A percentile compares a stretch with the other conserved stretches of the same genome.
Conservation (phyloP, 2,329 filamentous ascomycete genomes). For the Epichloe coenophiala region DNA sequence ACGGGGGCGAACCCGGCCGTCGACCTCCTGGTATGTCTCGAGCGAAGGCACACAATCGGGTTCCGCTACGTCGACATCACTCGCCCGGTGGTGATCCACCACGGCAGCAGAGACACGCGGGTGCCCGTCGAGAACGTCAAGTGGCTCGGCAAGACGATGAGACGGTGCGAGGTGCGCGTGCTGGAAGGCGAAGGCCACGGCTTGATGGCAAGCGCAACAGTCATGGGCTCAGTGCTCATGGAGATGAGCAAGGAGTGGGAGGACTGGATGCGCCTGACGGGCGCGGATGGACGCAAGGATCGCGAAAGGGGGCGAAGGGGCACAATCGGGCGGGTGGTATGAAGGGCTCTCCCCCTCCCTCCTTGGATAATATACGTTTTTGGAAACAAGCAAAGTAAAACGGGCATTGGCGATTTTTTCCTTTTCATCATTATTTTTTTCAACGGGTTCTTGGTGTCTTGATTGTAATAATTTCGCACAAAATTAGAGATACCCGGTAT, state of each 20-base stretch:
- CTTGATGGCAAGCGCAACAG: constrained; percentile 82
- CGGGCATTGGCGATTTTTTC: neutral
- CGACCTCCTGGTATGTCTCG: constrained; percentile 82
- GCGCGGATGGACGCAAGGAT: constrained; percentile 22
- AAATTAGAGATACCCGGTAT: too few species aligned
- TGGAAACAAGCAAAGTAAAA: too few species aligned
- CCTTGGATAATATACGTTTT: too few species aligned
- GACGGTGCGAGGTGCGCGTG: constrained; percentile 78
- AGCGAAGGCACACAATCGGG: constrained; percentile 80
- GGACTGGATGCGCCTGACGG: constrained; percentile 59
- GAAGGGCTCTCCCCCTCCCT: neutral
- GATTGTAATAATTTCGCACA: too few species aligned
- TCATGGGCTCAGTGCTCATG: constrained; percentile 89
- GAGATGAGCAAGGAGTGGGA: constrained; percentile 94
- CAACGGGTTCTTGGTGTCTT: neutral
- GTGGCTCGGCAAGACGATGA: constrained; percentile 92
- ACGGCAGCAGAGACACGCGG: constrained; percentile 77
- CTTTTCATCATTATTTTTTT: neutral
- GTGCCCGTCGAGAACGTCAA: constrained; percentile 91
- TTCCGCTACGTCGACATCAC: constrained; percentile 97
- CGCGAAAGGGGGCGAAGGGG: constrained; percentile 18
- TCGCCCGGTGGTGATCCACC: constrained; percentile 81
- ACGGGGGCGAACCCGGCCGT: constrained; percentile 86
- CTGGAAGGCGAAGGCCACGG: constrained; percentile 89
- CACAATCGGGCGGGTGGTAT: constrained; percentile 8